These are phyloP conservation scores for Phytophthora litchii DNA, from an alignment of 352 stramenopile species.

Conservation along the genomic window DNA sequence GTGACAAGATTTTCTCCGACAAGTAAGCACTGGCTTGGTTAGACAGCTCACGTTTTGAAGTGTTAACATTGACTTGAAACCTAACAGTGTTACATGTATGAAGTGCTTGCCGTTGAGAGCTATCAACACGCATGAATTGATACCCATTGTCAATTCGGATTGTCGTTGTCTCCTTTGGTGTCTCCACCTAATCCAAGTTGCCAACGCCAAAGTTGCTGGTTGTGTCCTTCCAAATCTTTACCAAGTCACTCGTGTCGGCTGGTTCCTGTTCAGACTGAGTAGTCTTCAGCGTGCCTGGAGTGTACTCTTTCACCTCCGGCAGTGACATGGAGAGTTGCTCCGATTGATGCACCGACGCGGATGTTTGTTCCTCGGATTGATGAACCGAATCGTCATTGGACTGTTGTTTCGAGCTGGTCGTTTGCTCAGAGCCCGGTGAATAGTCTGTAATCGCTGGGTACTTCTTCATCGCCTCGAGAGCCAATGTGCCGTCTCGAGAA, in stretches of 20 bases:
- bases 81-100: not conserved
- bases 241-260: slow-evolving; percentile 15
- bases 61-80: not conserved
- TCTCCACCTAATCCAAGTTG: slow-evolving; percentile 16
- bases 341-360: no score
- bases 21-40: slow-evolving; percentile 24
- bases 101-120: no score
- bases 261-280: not conserved
- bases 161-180: no score
- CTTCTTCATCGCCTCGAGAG: slow-evolving; percentile 19
- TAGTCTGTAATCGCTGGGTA: slow-evolving; percentile 14
- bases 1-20: slow-evolving; percentile 56
- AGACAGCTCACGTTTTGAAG: not conserved
- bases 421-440: slow-evolving; percentile 1
- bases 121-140: no score
- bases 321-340: no score
- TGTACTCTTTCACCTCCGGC: not conserved
- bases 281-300: slow-evolving; percentile 1
- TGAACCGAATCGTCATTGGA: no score
- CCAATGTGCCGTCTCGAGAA: slow-evolving; percentile 10
- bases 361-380: no score
- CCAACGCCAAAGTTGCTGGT: slow-evolving; percentile 30
- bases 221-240: slow-evolving; percentile 18
- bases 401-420: slow-evolving; percentile 3
- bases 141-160: no score